These are phyloP conservation scores for Boletellus ananas DNA, from an alignment of 768 basidiomycete genomes.

Conservation along the genomic window DNA sequence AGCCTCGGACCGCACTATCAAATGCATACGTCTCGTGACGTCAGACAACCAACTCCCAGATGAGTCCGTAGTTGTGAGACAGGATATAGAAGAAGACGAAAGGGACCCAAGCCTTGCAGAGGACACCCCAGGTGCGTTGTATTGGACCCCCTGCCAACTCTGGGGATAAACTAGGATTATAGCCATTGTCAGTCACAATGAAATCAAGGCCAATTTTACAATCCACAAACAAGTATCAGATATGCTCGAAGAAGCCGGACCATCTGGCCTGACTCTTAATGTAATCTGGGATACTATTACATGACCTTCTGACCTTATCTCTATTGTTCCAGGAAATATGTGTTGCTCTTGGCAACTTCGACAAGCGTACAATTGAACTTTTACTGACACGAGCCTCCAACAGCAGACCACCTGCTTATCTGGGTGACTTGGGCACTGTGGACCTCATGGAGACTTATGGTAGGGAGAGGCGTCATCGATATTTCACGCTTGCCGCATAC, in stretches of 20 bases:
- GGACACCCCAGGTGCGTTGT: slow-evolving; percentile 30
- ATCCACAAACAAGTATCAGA: slow-evolving; percentile 80
- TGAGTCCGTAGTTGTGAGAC: slow-evolving; percentile 34
- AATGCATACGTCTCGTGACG: slow-evolving; percentile 63
- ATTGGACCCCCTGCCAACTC: not conserved
- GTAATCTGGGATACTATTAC: slow-evolving; percentile 35
- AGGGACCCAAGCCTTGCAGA: slow-evolving; percentile 30
- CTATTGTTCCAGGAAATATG: slow-evolving; percentile 54
- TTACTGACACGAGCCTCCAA: slow-evolving; percentile 67
- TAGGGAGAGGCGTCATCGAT: slow-evolving; percentile 82
- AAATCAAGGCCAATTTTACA: slow-evolving; percentile 56
- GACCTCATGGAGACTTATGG: slow-evolving; percentile 78
- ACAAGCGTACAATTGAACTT: slow-evolving; percentile 81
- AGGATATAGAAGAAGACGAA: slow-evolving; percentile 41
- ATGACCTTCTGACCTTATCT: slow-evolving; percentile 4
- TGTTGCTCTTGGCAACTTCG: slow-evolving; percentile 59
- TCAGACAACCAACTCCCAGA: slow-evolving; percentile 36
- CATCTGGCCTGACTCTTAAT: slow-evolving; percentile 67
- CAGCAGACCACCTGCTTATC: slow-evolving; percentile 61
- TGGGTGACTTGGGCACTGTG: slow-evolving; percentile 65
- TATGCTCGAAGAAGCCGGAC: slow-evolving; percentile 64
- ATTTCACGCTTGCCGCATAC: slow-evolving; percentile 74
- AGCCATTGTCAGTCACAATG: slow-evolving; percentile 33
- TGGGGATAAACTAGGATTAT: slow-evolving; percentile 2
- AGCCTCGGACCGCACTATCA: slow-evolving; percentile 44